Percentiles rank a stretch among this genome's conserved stretches.
phyloP scores from a whole-genome alignment of 345 rosid species.

The Cardiospermum halicacabum region DNA sequence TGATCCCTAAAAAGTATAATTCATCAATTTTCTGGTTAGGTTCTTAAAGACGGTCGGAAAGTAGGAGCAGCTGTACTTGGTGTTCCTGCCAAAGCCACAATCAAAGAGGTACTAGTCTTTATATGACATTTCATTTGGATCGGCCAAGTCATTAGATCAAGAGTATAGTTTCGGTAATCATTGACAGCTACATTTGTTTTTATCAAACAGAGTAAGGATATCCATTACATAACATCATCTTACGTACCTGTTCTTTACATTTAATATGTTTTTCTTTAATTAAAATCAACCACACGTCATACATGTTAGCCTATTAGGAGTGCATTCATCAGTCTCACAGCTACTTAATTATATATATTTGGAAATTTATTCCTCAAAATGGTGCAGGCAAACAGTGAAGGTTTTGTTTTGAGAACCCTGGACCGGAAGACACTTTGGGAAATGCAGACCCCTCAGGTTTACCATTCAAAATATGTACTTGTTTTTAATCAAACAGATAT shows the following conservation, averaged over 20 bases:
- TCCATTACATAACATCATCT: background rate
- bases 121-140: background rate
- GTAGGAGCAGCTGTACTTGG: constrained; percentile 97
- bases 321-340: background rate
- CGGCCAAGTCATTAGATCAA: background rate
- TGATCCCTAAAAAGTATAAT: background rate
- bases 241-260: background rate
- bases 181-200: background rate
- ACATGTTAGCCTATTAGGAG: background rate
- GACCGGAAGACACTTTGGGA: constrained; percentile 95
- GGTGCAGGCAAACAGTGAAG: constrained; percentile 62
- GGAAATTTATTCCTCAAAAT: constrained; percentile 4
- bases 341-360: background rate
- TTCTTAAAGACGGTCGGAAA: constrained; percentile 58
- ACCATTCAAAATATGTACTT: background rate
- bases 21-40: constrained; percentile 41
- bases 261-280: background rate
- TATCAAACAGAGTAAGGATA: background rate
- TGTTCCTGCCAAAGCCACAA: constrained; percentile 93
- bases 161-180: background rate
- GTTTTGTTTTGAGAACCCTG: constrained; percentile 79
- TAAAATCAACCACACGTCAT: background rate
- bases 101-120: constrained; percentile 63
- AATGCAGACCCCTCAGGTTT: constrained; percentile 98
- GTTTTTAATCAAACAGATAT: constrained; percentile 6